Evolutionary conservation across 768 basidiomycete species (phyloP).

Genomic region (Scleroderma citrinum): DNA sequence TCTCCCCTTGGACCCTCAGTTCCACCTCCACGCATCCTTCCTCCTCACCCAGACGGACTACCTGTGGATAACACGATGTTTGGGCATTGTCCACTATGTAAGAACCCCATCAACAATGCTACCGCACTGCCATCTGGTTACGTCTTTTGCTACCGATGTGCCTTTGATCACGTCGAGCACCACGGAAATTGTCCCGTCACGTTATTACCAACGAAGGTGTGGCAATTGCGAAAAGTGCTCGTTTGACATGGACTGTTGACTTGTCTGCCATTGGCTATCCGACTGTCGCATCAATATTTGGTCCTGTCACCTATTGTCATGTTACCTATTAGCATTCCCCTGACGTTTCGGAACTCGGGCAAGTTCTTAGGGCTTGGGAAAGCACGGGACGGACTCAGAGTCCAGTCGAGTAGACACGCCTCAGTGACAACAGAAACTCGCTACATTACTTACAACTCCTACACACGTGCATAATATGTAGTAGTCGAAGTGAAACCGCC

Average conservation of each 20-base stretch:
- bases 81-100: conserved; percentile 85
- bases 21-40: conserved; percentile 71
- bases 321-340: neutral
- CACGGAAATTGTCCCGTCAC: conserved; percentile 84
- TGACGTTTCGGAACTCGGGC: neutral
- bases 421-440: neutral
- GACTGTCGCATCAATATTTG: neutral
- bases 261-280: neutral
- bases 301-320: neutral
- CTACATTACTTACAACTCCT: neutral
- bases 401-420: neutral
- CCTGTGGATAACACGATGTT: conserved; percentile 58
- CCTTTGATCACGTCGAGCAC: conserved; percentile 74
- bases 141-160: conserved; percentile 92
- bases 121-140: conserved; percentile 90
- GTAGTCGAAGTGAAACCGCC: neutral
- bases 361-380: too few species aligned
- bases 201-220: conserved; percentile 63
- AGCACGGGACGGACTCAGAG: too few species aligned
- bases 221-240: conserved; percentile 85
- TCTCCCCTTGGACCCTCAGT: conserved; percentile 61
- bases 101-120: conserved; percentile 68
- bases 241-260: conserved; percentile 39
- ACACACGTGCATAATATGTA: conserved; percentile 45
- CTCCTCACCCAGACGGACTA: conserved; percentile 68